phyloP scores from a whole-genome alignment of 441 rosid species.

The Iberis amara region DNA sequence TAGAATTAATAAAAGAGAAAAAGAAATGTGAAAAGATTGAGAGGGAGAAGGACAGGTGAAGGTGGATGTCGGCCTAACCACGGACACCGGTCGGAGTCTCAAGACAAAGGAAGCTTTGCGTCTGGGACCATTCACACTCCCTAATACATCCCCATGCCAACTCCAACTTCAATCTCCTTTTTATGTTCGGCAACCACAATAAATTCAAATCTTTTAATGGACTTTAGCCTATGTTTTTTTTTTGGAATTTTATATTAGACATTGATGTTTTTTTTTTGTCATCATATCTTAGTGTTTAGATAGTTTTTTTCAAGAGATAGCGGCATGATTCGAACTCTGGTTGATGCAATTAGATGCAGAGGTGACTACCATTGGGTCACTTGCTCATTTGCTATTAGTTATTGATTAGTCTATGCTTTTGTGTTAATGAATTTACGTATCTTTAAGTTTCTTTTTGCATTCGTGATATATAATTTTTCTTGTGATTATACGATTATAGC shows the following conservation, averaged over 20 bases:
- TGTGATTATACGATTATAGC: too few relatives aligned
- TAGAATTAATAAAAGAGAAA: conserved; percentile 12
- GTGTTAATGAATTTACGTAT: too few relatives aligned
- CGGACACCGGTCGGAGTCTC: conserved; percentile 46
- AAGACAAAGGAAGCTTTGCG: conserved; percentile 37
- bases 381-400: too few relatives aligned
- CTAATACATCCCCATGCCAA: conserved; percentile 23
- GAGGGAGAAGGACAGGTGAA: conserved; percentile 37
- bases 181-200: not conserved
- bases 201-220: not conserved
- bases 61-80: conserved; percentile 55
- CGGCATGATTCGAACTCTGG: too few relatives aligned
- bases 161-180: conserved; percentile 7
- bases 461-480: not conserved
- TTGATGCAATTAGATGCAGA: too few relatives aligned
- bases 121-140: conserved; percentile 30
- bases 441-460: not conserved
- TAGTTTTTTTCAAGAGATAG: too few relatives aligned
- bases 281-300: too few relatives aligned
- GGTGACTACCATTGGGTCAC: too few relatives aligned
- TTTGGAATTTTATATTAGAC: too few relatives aligned
- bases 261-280: too few relatives aligned
- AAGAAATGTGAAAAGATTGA: conserved; percentile 34
- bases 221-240: not conserved
- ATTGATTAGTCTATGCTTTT: too few relatives aligned